These are phyloP conservation scores for Lanmaoa rubissima DNA, from an alignment of 768 basidiomycete species.

Conservation along the genomic window DNA sequence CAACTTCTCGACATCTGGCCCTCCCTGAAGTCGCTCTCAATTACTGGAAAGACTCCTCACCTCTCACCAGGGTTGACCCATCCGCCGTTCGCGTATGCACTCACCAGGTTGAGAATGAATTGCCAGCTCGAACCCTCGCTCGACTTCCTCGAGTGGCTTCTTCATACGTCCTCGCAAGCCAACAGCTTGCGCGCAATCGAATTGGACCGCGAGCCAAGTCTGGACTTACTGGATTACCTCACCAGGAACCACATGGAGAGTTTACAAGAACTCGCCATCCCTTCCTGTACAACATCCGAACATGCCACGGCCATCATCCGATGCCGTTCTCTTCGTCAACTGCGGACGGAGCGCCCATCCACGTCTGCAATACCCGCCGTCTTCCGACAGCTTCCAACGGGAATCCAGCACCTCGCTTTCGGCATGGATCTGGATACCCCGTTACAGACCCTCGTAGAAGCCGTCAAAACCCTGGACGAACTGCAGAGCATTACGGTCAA, in stretches of 20 bases:
- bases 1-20: conserved; percentile 68
- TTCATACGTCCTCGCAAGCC: conserved; percentile 51
- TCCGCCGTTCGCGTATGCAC: conserved; percentile 44
- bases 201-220: conserved; percentile 58
- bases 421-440: conserved; percentile 56
- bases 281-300: conserved; percentile 49
- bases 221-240: conserved; percentile 54
- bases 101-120: conserved; percentile 59
- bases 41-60: conserved; percentile 58
- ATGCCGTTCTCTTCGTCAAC: conserved; percentile 50
- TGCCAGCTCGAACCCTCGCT: conserved; percentile 60
- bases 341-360: conserved; percentile 56
- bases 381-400: conserved; percentile 48
- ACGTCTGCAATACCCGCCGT: conserved; percentile 38
- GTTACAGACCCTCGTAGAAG: conserved; percentile 53
- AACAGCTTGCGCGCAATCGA: conserved; percentile 49
- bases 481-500: conserved; percentile 53
- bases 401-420: conserved; percentile 56
- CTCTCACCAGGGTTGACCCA: conserved; percentile 38
- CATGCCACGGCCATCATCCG: conserved; percentile 44
- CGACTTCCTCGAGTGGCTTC: conserved; percentile 69
- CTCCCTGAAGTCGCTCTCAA: conserved; percentile 50
- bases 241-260: conserved; percentile 46
- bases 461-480: conserved; percentile 44
- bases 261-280: conserved; percentile 56